A percentile compares a stretch with the other conserved stretches of the same genome.
Evolutionary conservation across 2,329 filamentous ascomycete species (phyloP).

Genomic region (Aureobasidium mangrovei): DNA sequence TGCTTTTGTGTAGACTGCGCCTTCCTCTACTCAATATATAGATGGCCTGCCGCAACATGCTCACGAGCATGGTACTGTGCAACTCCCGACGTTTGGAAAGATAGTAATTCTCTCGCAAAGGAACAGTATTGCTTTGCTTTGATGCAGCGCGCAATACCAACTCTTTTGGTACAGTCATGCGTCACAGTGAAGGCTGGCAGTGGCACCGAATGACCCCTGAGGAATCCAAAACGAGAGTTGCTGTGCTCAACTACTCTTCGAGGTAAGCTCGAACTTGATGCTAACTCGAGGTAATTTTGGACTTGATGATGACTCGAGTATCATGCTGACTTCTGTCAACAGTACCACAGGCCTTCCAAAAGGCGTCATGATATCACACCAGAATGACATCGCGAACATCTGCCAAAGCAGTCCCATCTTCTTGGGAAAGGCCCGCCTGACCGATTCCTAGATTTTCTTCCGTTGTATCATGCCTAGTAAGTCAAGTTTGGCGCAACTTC

Average conservation of each 20-base stretch:
- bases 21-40: no score
- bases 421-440: slow-evolving; percentile 18
- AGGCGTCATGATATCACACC: slow-evolving; percentile 37
- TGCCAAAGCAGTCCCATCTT: slow-evolving; percentile 26
- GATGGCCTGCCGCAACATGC: no score
- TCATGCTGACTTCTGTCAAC: neutral
- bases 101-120: no score
- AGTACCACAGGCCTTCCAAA: slow-evolving; percentile 38
- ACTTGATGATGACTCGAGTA: neutral
- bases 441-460: slow-evolving; percentile 29
- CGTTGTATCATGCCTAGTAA: slow-evolving; percentile 21
- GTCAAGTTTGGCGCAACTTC: slow-evolving; percentile 29
- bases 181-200: slow-evolving; percentile 24
- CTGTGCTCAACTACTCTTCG: slow-evolving; percentile 23
- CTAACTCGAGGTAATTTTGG: slow-evolving; percentile 9
- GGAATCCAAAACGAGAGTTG: slow-evolving; percentile 26
- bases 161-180: neutral
- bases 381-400: slow-evolving; percentile 35
- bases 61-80: no score
- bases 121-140: no score
- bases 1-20: no score
- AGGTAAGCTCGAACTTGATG: slow-evolving; percentile 10
- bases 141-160: neutral
- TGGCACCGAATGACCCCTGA: slow-evolving; percentile 33
- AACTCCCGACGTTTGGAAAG: no score